phyloP scores from a whole-genome alignment of 129 eudicot genomes.

The carrot (Daucus carota) region DNA sequence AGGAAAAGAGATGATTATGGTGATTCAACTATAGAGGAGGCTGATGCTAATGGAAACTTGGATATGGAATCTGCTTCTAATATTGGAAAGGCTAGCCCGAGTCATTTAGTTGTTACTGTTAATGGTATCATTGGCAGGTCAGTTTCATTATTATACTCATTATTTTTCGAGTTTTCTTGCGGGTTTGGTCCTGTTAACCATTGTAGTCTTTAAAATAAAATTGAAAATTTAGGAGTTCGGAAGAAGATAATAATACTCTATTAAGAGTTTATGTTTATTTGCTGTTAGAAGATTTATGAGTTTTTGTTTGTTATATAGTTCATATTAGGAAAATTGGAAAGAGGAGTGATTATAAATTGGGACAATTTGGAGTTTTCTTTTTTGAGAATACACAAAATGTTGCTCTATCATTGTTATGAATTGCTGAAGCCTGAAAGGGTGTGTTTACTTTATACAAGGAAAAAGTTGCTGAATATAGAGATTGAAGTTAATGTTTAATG shows the following conservation, averaged over 20 bases:
- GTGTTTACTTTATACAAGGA: background rate
- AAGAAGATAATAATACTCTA: too few species aligned
- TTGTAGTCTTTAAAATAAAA: too few species aligned
- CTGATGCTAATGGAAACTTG: slow-evolving; percentile 41
- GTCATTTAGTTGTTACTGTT: slow-evolving; percentile 69
- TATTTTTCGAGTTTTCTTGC: too few species aligned
- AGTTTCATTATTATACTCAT: background rate
- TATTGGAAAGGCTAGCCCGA: slow-evolving; percentile 23
- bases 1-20: slow-evolving; percentile 22
- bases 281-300: too few species aligned
- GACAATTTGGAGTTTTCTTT: background rate
- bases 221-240: too few species aligned
- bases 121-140: slow-evolving; percentile 91
- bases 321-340: background rate
- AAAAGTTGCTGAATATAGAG: background rate
- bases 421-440: background rate
- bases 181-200: too few species aligned
- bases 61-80: slow-evolving; percentile 45
- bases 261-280: too few species aligned
- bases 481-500: background rate
- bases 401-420: background rate
- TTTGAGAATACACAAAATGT: background rate
- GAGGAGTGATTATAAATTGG: background rate
- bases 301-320: too few species aligned
- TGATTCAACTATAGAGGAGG: slow-evolving; percentile 33